These are phyloP conservation scores for Mollisiaceae sp. DNA, from an alignment of 2,329 filamentous ascomycete species.

Conservation along the genomic window DNA sequence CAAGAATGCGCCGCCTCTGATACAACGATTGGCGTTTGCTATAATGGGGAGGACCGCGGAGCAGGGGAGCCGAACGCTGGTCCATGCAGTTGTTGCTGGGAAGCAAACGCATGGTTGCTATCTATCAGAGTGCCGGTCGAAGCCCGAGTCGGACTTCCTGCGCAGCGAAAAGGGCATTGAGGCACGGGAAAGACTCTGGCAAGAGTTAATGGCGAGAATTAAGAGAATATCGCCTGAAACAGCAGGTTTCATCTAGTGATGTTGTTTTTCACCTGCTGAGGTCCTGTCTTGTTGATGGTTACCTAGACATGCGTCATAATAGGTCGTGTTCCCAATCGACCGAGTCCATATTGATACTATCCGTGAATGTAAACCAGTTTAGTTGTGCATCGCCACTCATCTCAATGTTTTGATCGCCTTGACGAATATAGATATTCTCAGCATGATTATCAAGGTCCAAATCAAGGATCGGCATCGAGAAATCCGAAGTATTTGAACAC, in stretches of 20 bases:
- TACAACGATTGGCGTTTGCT: slow-evolving; percentile 5
- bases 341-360: slow-evolving; percentile 10
- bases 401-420: slow-evolving; percentile 1
- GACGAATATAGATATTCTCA: slow-evolving; percentile 5
- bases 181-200: slow-evolving; percentile 9
- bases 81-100: slow-evolving; percentile 16
- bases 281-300: neutral
- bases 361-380: slow-evolving; percentile 9
- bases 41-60: slow-evolving; percentile 16
- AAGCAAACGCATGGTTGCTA: slow-evolving; percentile 22
- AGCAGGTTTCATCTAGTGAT: slow-evolving; percentile 10
- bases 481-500: slow-evolving; percentile 7
- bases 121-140: slow-evolving; percentile 15
- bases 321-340: slow-evolving; percentile 8
- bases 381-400: slow-evolving; percentile 9
- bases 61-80: slow-evolving; percentile 11
- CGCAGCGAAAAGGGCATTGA: slow-evolving; percentile 6
- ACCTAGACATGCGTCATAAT: neutral
- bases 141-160: slow-evolving; percentile 11
- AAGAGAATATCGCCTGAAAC: slow-evolving; percentile 11
- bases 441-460: slow-evolving; percentile 6
- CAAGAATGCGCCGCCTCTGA: slow-evolving; percentile 1
- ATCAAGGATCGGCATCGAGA: slow-evolving; percentile 1
- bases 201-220: slow-evolving; percentile 11
- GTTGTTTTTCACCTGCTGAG: neutral